Conservation (phyloP, 345 rosid genomes). For the Linum tenue region DNA sequence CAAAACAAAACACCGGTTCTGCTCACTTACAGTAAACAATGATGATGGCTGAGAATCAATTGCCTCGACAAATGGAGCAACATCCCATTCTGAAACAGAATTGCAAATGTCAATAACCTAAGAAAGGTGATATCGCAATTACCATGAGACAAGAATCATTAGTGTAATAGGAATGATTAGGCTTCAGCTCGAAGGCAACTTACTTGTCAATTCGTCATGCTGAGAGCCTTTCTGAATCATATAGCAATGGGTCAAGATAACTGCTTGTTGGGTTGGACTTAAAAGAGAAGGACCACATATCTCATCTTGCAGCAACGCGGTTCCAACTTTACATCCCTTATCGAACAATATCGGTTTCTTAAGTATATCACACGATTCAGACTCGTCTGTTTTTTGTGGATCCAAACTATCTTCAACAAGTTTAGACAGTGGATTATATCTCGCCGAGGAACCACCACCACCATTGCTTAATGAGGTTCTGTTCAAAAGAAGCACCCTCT, state of each 20-base stretch:
- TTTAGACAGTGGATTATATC: constrained; percentile 31
- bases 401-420: constrained; percentile 11
- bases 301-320: no score
- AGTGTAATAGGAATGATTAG: no score
- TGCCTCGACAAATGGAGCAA: constrained; percentile 94
- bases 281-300: constrained; percentile 23
- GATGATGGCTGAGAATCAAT: constrained; percentile 71
- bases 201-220: constrained; percentile 83
- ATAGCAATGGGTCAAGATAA: constrained; percentile 66
- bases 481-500: constrained; percentile 58
- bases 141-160: no score
- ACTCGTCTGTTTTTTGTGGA: constrained; percentile 4
- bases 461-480: constrained; percentile 21
- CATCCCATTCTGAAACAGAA: constrained; percentile 71
- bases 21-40: constrained; percentile 46
- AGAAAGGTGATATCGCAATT: no score
- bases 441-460: constrained; percentile 25
- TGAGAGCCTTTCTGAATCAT: constrained; percentile 69
- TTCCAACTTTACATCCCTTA: no score
- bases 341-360: constrained; percentile 60
- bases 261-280: constrained; percentile 64
- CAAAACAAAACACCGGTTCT: background rate
- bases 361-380: constrained; percentile 51
- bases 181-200: constrained; percentile 19
- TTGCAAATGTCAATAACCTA: constrained; percentile 14